These are phyloP conservation scores for Phaeoacremonium minimum DNA, from an alignment of 2,329 filamentous ascomycete genomes.

Conservation along the genomic window DNA sequence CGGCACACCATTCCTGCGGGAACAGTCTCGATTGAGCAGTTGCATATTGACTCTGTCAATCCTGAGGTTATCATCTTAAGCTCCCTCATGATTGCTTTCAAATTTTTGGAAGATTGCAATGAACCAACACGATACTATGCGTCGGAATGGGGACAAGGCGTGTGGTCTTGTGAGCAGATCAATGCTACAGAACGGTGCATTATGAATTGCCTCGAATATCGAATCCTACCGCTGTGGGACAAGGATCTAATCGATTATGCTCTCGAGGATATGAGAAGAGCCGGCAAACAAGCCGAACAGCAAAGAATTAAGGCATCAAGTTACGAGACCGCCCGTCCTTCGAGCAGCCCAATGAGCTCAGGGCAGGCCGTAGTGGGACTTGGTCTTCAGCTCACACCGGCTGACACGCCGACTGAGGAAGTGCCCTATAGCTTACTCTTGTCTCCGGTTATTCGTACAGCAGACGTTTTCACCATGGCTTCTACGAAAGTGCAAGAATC, in stretches of 20 bases:
- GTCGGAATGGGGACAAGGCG: constrained; percentile 44
- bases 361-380: constrained; percentile 32
- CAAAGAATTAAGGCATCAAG: constrained; percentile 1
- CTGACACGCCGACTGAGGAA: constrained; percentile 30
- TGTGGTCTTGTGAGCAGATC: constrained; percentile 59
- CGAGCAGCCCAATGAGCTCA: constrained; percentile 9
- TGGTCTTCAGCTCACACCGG: constrained; percentile 34
- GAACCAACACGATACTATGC: constrained; percentile 49
- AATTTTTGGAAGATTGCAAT: constrained; percentile 60
- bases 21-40: constrained; percentile 22
- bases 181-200: constrained; percentile 61
- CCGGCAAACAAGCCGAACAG: constrained; percentile 28
- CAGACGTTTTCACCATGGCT: no score
- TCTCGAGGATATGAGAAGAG: constrained; percentile 60
- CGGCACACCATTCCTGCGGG: constrained; percentile 44
- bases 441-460: no score
- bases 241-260: constrained; percentile 53
- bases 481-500: no score
- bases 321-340: constrained; percentile 4
- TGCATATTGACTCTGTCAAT: constrained; percentile 57
- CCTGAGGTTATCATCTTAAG: constrained; percentile 62
- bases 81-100: constrained; percentile 59
- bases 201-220: constrained; percentile 60
- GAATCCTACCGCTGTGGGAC: constrained; percentile 57
- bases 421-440: no score